Evolutionary conservation across 2,329 filamentous ascomycete species (phyloP), one percentile per base, ranked within the genome.

Genomic region (Lasiodiplodia hormozganensis): DNA sequence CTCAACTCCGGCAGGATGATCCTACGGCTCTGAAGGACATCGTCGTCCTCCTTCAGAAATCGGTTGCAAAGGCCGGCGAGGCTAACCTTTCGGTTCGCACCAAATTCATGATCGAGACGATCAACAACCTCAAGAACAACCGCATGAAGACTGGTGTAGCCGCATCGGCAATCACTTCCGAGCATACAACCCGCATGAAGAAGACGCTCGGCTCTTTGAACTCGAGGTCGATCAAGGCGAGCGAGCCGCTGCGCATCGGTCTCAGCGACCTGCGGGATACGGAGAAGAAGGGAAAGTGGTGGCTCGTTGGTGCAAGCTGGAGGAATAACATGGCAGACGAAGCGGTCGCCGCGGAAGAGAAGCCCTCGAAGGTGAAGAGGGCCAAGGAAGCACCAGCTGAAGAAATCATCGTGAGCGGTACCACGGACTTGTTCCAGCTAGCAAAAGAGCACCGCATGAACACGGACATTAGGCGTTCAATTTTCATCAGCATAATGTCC

Each of bases 241-340:
- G 88, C 3, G 92, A 96, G 70, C 93, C 96, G 4, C 85, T 99
- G 69, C 89, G 93, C 10, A 90, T 97, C 68, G 89, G 92, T 12
- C 85, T 97, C 4, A 85, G 87, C 47, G 96, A 99, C 75, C 92
- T 99, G 64, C 89, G 89, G 71, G 88, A 94, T 70, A 90, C 91
- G 0, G 92, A 95, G 51, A 95, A 92, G 76, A 92, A 90, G 76
- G 96, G 96, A 0, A 97, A 97, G 82, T 99, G 96, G 96, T 99
- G 96, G 96, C 88, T 98, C 23, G 92, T 98, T 5, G 96, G 96
- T 64, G 95, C 96, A n/a, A 97, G 94, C 79, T 97, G 95, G 88
- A 84, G 83, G 51, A 77, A 85, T 69, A 72, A 79, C 21, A 72
- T 69, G 14, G 81, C 82, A 21, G 73, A 71, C n/a, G 78, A 80